Conservation (phyloP, 78 protist genomes). For the Tieghemostelium lacteum region DNA sequence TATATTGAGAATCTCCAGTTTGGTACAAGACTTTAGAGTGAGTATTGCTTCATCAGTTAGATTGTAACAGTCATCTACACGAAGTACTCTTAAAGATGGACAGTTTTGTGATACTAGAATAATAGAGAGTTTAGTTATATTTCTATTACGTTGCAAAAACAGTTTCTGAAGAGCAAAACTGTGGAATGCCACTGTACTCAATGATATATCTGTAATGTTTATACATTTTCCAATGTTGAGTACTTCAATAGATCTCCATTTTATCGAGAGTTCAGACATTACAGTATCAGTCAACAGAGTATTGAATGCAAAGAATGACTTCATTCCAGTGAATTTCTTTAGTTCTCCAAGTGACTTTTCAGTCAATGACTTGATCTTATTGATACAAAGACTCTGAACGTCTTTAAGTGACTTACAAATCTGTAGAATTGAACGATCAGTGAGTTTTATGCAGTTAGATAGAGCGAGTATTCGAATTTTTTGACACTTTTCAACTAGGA, state of each 20-base stretch:
- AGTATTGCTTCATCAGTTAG: conserved; percentile 37
- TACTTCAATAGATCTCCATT: conserved; percentile 6
- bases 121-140: neutral
- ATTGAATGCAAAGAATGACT: conserved; percentile 20
- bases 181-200: conserved; percentile 21
- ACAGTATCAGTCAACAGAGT: conserved; percentile 17
- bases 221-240: conserved; percentile 44
- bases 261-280: conserved; percentile 1
- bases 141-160: neutral
- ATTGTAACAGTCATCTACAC: conserved; percentile 29
- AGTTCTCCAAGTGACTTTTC: neutral
- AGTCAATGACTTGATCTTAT: conserved; percentile 10
- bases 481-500: conserved; percentile 2
- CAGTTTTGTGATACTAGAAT: conserved; percentile 19
- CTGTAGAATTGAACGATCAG: neutral
- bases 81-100: neutral
- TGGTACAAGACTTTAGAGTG: neutral
- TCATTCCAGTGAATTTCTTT: neutral
- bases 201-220: neutral
- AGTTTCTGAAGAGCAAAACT: conserved; percentile 6
- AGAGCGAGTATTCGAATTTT: conserved; percentile 3
- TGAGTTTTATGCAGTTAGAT: neutral
- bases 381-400: conserved; percentile 42
- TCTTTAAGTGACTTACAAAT: conserved; percentile 3
- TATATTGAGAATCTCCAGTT: conserved; percentile 4